Conservation (phyloP, 192 early-diverging fungal genomes). For the Coemansia javaensis region DNA sequence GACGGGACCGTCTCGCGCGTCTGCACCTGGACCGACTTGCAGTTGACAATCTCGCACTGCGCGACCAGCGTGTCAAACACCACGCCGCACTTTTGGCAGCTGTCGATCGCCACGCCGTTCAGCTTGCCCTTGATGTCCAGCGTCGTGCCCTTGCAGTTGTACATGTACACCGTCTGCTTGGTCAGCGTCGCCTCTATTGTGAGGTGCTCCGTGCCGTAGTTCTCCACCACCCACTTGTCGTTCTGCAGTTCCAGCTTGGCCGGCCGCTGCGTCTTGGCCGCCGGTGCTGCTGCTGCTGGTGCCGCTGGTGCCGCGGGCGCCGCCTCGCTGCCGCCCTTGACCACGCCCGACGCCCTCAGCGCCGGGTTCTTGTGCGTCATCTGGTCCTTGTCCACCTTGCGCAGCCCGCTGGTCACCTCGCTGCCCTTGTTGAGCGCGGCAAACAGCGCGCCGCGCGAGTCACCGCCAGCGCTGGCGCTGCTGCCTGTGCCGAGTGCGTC, state of each 20-base stretch:
- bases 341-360: conserved; percentile 63
- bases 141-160: conserved; percentile 86
- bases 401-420: conserved; percentile 68
- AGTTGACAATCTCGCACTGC: conserved; percentile 86
- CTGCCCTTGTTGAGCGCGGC: conserved; percentile 80
- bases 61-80: conserved; percentile 80
- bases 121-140: conserved; percentile 89
- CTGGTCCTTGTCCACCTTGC: conserved; percentile 90
- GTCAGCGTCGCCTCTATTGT: conserved; percentile 77
- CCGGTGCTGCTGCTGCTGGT: conserved; percentile 3
- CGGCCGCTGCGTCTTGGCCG: conserved; percentile 28
- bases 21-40: conserved; percentile 82
- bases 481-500: neutral
- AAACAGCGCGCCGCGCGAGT: conserved; percentile 62
- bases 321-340: conserved; percentile 33
- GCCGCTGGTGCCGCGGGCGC: too few relatives aligned
- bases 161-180: conserved; percentile 90
- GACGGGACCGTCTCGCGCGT: conserved; percentile 78
- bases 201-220: conserved; percentile 66
- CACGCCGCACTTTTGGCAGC: conserved; percentile 82
- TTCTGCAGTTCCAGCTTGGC: conserved; percentile 78
- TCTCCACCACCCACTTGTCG: conserved; percentile 94
- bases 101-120: conserved; percentile 83
- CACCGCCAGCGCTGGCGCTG: neutral
- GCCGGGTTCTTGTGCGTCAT: conserved; percentile 99